Evolutionary conservation across 306 rosid genomes (phyloP).

Genomic region (Pyrus communis): DNA sequence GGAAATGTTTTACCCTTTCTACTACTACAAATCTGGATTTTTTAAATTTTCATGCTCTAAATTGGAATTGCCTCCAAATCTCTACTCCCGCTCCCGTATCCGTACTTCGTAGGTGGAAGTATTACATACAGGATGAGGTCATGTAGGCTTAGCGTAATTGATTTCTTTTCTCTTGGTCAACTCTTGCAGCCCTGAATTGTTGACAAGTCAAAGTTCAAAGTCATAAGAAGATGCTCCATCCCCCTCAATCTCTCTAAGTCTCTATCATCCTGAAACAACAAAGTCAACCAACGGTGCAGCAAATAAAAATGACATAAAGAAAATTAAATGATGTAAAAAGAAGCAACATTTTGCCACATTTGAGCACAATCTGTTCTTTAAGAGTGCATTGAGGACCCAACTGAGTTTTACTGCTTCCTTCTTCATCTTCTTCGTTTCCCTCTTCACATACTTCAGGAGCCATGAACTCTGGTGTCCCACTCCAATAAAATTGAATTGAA

Average conservation of each 20-base stretch:
- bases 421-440: conserved; percentile 39
- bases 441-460: conserved; percentile 94
- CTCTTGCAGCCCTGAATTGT: too few species aligned
- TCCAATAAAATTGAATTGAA: neutral
- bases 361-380: conserved; percentile 32
- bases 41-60: too few species aligned
- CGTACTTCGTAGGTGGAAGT: too few species aligned
- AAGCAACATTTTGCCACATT: neutral
- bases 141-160: too few species aligned
- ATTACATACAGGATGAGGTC: too few species aligned
- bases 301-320: neutral
- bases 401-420: conserved; percentile 20
- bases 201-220: too few species aligned
- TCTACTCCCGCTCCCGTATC: too few species aligned
- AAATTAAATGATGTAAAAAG: neutral
- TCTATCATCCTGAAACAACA: conserved; percentile 25
- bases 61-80: too few species aligned
- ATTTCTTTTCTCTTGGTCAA: too few species aligned
- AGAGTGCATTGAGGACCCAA: conserved; percentile 47
- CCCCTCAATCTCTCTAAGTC: conserved; percentile 34
- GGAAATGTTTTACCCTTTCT: too few species aligned
- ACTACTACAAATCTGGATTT: too few species aligned
- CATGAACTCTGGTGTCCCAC: conserved; percentile 95
- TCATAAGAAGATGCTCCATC: conserved; percentile 43
- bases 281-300: neutral